Percentiles rank a stretch among this genome's conserved stretches.
These are phyloP conservation scores for Pseudocercospora macadamiae DNA, from an alignment of 2,329 filamentous ascomycete species.

Conservation along the genomic window DNA sequence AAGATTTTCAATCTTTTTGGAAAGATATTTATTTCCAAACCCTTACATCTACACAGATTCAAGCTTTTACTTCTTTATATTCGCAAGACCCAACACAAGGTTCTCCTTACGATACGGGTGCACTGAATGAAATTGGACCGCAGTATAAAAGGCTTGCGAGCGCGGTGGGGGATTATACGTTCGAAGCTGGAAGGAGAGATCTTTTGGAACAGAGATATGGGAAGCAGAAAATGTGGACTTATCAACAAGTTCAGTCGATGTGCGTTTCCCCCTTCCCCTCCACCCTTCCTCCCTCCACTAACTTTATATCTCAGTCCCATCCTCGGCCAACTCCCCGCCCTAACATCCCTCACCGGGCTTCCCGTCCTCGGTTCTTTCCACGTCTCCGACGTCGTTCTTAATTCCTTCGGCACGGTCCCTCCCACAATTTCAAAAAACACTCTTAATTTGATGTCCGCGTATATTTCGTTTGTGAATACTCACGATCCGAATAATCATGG, in stretches of 20 bases:
- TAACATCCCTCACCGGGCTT: constrained; percentile 69
- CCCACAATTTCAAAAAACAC: constrained; percentile 12
- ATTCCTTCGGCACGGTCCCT: constrained; percentile 17
- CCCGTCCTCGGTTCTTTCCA: constrained; percentile 78
- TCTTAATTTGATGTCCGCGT: constrained; percentile 17
- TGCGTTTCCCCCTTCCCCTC: background rate
- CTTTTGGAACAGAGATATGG: constrained; percentile 8
- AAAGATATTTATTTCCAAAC: constrained; percentile 44
- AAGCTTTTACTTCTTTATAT: constrained; percentile 30
- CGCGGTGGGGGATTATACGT: constrained; percentile 71
- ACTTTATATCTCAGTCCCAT: constrained; percentile 48
- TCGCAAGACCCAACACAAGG: constrained; percentile 55
- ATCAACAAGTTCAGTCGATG: constrained; percentile 46
- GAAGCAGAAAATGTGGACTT: constrained; percentile 4
- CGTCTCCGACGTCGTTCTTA: constrained; percentile 55
- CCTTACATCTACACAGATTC: constrained; percentile 58
- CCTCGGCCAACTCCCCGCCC: constrained; percentile 62
- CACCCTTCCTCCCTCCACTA: background rate
- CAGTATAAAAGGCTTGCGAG: constrained; percentile 76
- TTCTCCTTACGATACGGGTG: constrained; percentile 71
- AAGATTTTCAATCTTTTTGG: constrained; percentile 52
- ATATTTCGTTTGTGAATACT: constrained; percentile 21
- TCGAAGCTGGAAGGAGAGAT: constrained; percentile 48
- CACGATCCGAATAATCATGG: constrained; percentile 23
- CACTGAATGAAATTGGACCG: constrained; percentile 71